Percentiles rank a stretch among this genome's conserved stretches.
Conservation (phyloP, 441 rosid species). For the Aleurites moluccanus region DNA sequence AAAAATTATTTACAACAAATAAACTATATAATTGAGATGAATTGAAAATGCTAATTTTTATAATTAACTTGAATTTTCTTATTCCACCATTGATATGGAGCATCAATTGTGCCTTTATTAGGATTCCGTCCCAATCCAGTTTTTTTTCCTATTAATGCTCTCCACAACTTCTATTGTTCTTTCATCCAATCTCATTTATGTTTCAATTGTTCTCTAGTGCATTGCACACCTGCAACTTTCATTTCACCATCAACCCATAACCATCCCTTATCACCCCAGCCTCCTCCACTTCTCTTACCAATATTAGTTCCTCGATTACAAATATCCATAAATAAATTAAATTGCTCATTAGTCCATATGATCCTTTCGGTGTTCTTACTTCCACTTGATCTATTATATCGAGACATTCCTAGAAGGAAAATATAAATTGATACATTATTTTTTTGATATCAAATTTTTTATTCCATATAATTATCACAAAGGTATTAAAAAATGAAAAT, state of each 20-base stretch:
- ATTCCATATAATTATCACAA: too few relatives aligned
- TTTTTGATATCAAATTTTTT: too few relatives aligned
- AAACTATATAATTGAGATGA: too few relatives aligned
- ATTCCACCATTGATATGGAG: neutral
- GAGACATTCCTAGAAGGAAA: too few relatives aligned
- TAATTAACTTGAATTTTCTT: neutral
- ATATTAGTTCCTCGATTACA: neutral
- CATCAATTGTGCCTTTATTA: neutral
- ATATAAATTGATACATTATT: too few relatives aligned
- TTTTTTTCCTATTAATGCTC: neutral
- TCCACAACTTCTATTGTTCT: neutral
- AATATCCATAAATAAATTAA: neutral
- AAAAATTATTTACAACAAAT: neutral
- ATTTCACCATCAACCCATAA: neutral
- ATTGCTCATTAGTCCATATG: neutral
- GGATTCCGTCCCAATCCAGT: neutral
- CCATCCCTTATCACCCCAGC: neutral
- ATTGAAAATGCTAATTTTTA: too few relatives aligned
- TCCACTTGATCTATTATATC: neutral
- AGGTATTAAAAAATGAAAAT: too few relatives aligned
- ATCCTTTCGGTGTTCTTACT: neutral
- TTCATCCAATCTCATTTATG: conserved; percentile 6
- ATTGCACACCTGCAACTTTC: neutral
- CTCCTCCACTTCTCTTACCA: neutral
- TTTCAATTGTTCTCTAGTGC: neutral